A percentile compares a stretch with the other conserved stretches of the same genome.
Evolutionary conservation across 1,284 basidiomycete genomes (phyloP).

Genomic region (Vanrija sp.): DNA sequence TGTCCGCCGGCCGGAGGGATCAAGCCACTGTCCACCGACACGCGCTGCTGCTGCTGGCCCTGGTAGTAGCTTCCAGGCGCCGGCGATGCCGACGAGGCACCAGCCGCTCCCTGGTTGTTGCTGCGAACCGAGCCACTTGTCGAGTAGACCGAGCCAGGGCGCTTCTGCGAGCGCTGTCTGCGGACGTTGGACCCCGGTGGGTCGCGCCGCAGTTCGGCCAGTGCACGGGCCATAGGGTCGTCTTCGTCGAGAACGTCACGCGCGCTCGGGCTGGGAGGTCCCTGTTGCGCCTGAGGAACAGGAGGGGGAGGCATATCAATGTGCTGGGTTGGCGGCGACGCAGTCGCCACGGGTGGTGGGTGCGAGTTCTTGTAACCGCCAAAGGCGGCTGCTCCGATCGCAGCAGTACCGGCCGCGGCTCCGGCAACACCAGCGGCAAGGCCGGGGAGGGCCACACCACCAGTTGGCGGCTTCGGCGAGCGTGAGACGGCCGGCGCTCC

Average conservation of each 20-base stretch:
- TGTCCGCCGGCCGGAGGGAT: constrained; percentile 47
- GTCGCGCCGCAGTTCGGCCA: constrained; percentile 55
- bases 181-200: constrained; percentile 44
- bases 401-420: too few relatives aligned
- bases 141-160: constrained; percentile 39
- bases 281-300: neutral
- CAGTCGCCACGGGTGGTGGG: too few relatives aligned
- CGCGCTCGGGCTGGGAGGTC: constrained; percentile 27
- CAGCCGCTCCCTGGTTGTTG: constrained; percentile 1
- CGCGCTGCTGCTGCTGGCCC: constrained; percentile 8
- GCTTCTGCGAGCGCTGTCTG: constrained; percentile 40
- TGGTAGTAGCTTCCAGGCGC: neutral
- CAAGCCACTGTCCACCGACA: constrained; percentile 41
- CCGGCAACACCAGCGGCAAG: constrained; percentile 19
- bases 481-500: too few relatives aligned
- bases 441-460: constrained; percentile 44
- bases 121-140: constrained; percentile 23
- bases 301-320: constrained; percentile 32
- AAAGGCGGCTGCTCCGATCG: too few relatives aligned
- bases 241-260: constrained; percentile 52
- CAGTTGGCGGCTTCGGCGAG: constrained; percentile 31
- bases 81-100: neutral
- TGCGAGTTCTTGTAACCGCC: too few relatives aligned
- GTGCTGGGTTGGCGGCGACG: too few relatives aligned
- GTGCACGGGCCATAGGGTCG: constrained; percentile 71